These are phyloP conservation scores for Tulasnella sp. DNA, from an alignment of 768 basidiomycete genomes.

Conservation along the genomic window DNA sequence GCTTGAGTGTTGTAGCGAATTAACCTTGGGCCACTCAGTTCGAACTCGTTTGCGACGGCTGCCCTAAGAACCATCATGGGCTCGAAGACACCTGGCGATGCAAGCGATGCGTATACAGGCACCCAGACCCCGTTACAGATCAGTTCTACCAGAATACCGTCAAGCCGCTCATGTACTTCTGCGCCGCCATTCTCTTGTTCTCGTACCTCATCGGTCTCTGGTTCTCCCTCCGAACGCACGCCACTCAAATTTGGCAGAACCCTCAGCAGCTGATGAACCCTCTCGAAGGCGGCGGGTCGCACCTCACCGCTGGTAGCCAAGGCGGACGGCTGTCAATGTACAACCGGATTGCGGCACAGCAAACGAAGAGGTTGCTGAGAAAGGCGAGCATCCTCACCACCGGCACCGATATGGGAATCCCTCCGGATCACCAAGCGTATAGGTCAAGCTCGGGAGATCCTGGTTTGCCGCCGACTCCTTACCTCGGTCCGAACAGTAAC, in stretches of 20 bases:
- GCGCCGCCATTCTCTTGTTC: slow-evolving; percentile 80
- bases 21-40: slow-evolving; percentile 44
- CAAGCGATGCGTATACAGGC: slow-evolving; percentile 86
- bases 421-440: background rate
- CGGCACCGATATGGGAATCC: background rate
- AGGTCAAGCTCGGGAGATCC: background rate
- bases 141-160: slow-evolving; percentile 96
- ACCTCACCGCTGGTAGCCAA: background rate
- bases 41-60: slow-evolving; percentile 73
- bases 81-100: slow-evolving; percentile 63
- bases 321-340: slow-evolving; percentile 49
- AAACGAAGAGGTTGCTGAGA: slow-evolving; percentile 27
- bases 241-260: slow-evolving; percentile 98
- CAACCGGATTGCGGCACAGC: slow-evolving; percentile 39
- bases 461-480: background rate
- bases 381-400: slow-evolving; percentile 36
- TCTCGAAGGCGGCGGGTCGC: slow-evolving; percentile 30
- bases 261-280: slow-evolving; percentile 71
- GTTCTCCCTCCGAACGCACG: slow-evolving; percentile 98
- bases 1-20: slow-evolving; percentile 11
- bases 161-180: slow-evolving; percentile 91
- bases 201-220: slow-evolving; percentile 95
- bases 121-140: slow-evolving; percentile 84
- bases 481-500: background rate
- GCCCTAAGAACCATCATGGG: slow-evolving; percentile 34